phyloP scores from a whole-genome alignment of 2,329 filamentous ascomycete species.

The Anthostomella pinea region DNA sequence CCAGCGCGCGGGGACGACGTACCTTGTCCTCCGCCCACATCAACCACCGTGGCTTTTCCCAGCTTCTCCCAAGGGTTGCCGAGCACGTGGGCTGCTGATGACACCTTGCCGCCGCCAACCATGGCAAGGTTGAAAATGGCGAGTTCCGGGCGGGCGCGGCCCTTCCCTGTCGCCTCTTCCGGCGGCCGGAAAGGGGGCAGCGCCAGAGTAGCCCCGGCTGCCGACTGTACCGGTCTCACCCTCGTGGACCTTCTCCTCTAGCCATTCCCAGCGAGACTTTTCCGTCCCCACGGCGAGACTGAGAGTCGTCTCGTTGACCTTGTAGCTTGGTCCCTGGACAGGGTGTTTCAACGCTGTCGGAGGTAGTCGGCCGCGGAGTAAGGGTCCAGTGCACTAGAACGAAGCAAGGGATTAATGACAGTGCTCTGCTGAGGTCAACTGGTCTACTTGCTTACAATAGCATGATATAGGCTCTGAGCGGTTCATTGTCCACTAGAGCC shows the following conservation, averaged over 20 bases:
- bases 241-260: conserved; percentile 27
- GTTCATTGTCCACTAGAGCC: conserved; percentile 34
- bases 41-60: conserved; percentile 14
- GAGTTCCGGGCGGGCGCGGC: conserved; percentile 13
- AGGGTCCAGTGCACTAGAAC: conserved; percentile 27
- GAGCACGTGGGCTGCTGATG: conserved; percentile 14
- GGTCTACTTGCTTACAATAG: conserved; percentile 31
- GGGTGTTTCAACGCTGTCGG: conserved; percentile 26
- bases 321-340: conserved; percentile 29
- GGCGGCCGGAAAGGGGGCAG: too few relatives aligned
- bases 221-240: conserved; percentile 8
- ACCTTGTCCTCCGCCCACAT: conserved; percentile 17
- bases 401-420: background rate
- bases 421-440: background rate
- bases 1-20: conserved; percentile 1
- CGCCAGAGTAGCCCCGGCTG: conserved; percentile 29
- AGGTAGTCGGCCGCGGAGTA: conserved; percentile 33
- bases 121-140: conserved; percentile 18
- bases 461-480: conserved; percentile 34
- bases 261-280: conserved; percentile 35
- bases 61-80: conserved; percentile 17
- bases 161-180: conserved; percentile 3
- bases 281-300: conserved; percentile 29
- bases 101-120: conserved; percentile 16
- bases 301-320: conserved; percentile 30